Conservation (phyloP, 2,329 filamentous ascomycete species). For the Graphilbum sp. region DNA sequence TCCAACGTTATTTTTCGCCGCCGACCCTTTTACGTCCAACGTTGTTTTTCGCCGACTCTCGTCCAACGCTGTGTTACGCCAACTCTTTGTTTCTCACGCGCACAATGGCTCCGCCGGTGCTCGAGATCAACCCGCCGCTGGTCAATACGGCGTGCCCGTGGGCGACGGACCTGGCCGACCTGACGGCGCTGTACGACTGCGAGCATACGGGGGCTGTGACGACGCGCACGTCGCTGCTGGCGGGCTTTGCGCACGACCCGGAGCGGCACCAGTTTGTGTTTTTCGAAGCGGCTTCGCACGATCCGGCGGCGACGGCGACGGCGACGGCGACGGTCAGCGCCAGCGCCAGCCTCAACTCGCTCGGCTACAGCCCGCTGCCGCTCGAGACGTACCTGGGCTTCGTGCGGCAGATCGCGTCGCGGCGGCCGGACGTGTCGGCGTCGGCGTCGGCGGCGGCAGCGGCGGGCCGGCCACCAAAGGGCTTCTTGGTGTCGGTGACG, state of each 20-base stretch:
- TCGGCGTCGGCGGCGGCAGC: too few relatives aligned
- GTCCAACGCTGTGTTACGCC: too few relatives aligned
- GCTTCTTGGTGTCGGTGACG: constrained; percentile 56
- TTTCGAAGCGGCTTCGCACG: constrained; percentile 28
- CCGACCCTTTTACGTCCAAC: too few relatives aligned
- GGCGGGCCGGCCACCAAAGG: too few relatives aligned
- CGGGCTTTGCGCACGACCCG: constrained; percentile 47
- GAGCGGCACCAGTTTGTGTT: constrained; percentile 48
- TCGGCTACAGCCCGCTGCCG: constrained; percentile 55
- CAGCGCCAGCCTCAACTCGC: constrained; percentile 44
- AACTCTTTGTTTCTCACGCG: too few relatives aligned
- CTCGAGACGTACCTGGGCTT: constrained; percentile 42
- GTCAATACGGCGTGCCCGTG: constrained; percentile 64
- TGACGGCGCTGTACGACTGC: constrained; percentile 42
- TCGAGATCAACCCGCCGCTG: constrained; percentile 45
- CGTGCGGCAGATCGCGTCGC: constrained; percentile 29
- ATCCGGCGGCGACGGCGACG: constrained; percentile 7
- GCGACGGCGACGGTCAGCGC: constrained; percentile 2
- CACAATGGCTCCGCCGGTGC: constrained; percentile 17
- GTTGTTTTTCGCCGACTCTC: too few relatives aligned
- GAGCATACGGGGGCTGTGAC: constrained; percentile 57
- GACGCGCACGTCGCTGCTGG: constrained; percentile 50
- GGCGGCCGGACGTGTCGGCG: too few relatives aligned
- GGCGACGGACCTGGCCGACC: constrained; percentile 49
- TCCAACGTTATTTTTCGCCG: too few relatives aligned